Conservation (phyloP, 2,329 filamentous ascomycete species). For the Alternaria sp. region DNA sequence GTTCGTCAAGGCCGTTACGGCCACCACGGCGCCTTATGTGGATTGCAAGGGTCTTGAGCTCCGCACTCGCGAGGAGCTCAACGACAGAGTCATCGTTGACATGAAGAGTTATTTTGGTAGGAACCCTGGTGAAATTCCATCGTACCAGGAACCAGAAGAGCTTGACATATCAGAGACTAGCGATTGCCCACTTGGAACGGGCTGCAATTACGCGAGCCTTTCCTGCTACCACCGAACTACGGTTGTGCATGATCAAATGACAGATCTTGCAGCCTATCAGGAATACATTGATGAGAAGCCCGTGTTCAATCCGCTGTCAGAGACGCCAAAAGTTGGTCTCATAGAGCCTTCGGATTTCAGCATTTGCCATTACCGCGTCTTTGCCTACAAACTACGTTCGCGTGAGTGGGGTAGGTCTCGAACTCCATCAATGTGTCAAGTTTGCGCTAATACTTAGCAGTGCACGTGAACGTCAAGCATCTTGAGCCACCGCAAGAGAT, state of each 20-base stretch:
- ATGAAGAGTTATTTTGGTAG: not conserved
- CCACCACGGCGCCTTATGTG: not conserved
- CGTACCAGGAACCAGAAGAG: not conserved
- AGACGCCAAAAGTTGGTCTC: not conserved
- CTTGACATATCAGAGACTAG: not conserved
- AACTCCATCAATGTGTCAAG: no score
- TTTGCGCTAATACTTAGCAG: no score
- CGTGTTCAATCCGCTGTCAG: not conserved
- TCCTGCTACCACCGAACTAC: not conserved
- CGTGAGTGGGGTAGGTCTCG: no score
- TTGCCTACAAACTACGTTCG: no score
- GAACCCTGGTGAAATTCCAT: fast-evolving
- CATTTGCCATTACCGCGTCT: not conserved
- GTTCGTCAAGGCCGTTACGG: fast-evolving
- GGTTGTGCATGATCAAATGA: not conserved
- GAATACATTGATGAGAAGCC: not conserved
- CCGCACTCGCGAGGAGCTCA: not conserved
- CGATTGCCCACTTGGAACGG: not conserved
- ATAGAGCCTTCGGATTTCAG: not conserved
- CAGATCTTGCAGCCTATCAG: not conserved
- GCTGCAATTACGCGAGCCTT: fast-evolving
- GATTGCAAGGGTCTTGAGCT: not conserved
- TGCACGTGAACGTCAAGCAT: no score
- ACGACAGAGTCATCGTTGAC: not conserved
- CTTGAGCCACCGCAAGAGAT: no score